Base-by-base conservation (phyloP, 176 grass and related monocot genomes). In the Elaeis guineensis region DNA sequence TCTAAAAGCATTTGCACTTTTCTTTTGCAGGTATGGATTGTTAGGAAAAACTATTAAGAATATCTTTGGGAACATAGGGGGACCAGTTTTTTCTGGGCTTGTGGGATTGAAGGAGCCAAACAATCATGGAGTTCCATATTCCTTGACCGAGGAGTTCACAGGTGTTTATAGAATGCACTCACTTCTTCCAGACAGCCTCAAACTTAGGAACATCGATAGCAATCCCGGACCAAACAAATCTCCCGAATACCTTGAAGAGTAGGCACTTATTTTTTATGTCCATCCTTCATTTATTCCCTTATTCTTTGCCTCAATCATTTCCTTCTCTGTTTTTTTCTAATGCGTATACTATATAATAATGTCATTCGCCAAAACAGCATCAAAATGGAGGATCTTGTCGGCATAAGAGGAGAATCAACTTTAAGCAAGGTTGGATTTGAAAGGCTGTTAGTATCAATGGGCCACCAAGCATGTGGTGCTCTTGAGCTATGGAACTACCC, bases 401-500 rank as follows among this genome's bases (percentile, higher is more conserved):
- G 83, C 21, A 28, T 86, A 25, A 77, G n/a, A 58, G 78, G 83
- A 17, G 83, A 86, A 19, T 25, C 59, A n/a, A 52, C 39, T 1
- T 58, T 86, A 54, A 44, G 39, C 24, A 48, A 77, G 69, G 81
- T 86, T 49, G 83, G 83, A 4, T 81, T 86, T 15, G 73, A 86
- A 21, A 81, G 73, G 51, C 59, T 74, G 54, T 32, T 64, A 7
- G 59, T 86, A 57, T 86, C 83, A 16, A 86, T 86, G 83, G 83
- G 83, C 23, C 63, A 85, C 64, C 82, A 85, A 77, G 82, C 82
- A 49, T 85, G 82, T 50, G 82, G 82, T 49, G 77, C 78, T 61
- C 83, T 86, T 16, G 73, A 86, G 65, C 78, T 86, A 21, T 86
- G 83, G 83, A 86, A 86, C 73, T 86, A 86, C 23, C 83, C 83